These are phyloP conservation scores for Glonium stellatum DNA, from an alignment of 495 filamentous ascomycete genomes.

Conservation along the genomic window DNA sequence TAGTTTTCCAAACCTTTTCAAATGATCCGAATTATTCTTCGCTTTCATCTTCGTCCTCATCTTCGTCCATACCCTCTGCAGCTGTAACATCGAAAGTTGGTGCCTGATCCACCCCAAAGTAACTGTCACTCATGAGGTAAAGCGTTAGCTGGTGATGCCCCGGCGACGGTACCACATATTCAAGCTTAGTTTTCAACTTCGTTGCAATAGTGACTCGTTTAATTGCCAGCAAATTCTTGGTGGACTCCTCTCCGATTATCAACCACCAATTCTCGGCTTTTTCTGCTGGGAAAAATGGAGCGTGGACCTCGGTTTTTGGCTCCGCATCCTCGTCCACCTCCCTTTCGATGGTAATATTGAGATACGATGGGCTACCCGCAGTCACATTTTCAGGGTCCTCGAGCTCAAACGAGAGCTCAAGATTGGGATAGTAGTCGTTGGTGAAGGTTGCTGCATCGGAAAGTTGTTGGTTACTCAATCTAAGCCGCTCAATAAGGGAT, in stretches of 20 bases:
- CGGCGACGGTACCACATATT: constrained; percentile 78
- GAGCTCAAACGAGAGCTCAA: constrained; percentile 82
- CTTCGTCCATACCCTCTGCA: constrained; percentile 91
- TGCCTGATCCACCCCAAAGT: constrained; percentile 94
- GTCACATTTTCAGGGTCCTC: constrained; percentile 72
- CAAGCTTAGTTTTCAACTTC: constrained; percentile 69
- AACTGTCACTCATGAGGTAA: constrained; percentile 96
- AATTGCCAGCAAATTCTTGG: constrained; percentile 80
- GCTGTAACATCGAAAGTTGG: constrained; percentile 78
- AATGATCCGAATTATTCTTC: not conserved
- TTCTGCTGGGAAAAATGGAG: constrained; percentile 83
- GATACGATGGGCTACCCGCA: constrained; percentile 71
- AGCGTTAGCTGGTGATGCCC: constrained; percentile 85
- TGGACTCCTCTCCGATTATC: constrained; percentile 80
- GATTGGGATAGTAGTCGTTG: constrained; percentile 91
- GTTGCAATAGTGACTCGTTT: constrained; percentile 85
- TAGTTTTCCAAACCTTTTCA: not conserved
- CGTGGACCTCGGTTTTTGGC: constrained; percentile 78
- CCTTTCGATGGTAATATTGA: constrained; percentile 81
- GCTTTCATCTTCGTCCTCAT: constrained; percentile 66
- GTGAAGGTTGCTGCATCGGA: constrained; percentile 87
- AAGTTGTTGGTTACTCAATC: constrained; percentile 74
- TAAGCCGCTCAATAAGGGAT: constrained; percentile 65
- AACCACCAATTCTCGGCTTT: constrained; percentile 99
- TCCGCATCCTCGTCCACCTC: constrained; percentile 68